Base-by-base conservation (phyloP, 2,329 filamentous ascomycete genomes). In the Aspergillus clavatus region DNA sequence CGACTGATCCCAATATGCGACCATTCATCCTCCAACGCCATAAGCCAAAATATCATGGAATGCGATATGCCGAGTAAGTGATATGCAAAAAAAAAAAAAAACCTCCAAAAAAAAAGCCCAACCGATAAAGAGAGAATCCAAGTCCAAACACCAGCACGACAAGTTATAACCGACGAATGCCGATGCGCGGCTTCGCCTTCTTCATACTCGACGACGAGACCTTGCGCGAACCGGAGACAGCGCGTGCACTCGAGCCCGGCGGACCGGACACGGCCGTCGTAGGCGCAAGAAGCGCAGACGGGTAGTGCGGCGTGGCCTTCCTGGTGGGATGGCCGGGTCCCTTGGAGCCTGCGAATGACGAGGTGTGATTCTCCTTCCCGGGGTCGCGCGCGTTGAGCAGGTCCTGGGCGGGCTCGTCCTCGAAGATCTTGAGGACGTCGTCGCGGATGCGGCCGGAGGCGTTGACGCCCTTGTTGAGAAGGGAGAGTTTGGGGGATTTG, bases 401-500 rank as follows among this genome's bases (percentile, higher is more conserved):
- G 1, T 57, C 54, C 12, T 60, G 56, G n/a, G n/a, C n/a, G n/a
- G n/a, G n/a, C 2, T 51, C 43, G 21, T 65, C 63, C 42, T 68
- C 61, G 40, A 63, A 67, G 26, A 68, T 67, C 18, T 56, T 56
- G 22, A 62, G 7, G 2, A 35, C 38, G 11, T 62, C 59, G 18
- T 61, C 52, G n/a, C 55, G 53, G 10, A 61, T 45, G 23, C 56
- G 56, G 3, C 51, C 51, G 1, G 55, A 53, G 3, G 55, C 44
- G 38, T 61, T 65, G 37, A 50, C 43, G 18, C 58, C 53, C 18
- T 49, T 54, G 33, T 51, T 53, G 7, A 55, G 49, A 5, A 60
- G 43, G 8, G 57, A 55, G 14, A 65, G 59, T 47, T 66, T 69
- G 0, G 66, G 65, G 1, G 66, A 64, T 53, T 71, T 71, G 7